Evolutionary conservation across 495 filamentous ascomycete genomes (phyloP).

Genomic region (Aspergillus avenaceus): DNA sequence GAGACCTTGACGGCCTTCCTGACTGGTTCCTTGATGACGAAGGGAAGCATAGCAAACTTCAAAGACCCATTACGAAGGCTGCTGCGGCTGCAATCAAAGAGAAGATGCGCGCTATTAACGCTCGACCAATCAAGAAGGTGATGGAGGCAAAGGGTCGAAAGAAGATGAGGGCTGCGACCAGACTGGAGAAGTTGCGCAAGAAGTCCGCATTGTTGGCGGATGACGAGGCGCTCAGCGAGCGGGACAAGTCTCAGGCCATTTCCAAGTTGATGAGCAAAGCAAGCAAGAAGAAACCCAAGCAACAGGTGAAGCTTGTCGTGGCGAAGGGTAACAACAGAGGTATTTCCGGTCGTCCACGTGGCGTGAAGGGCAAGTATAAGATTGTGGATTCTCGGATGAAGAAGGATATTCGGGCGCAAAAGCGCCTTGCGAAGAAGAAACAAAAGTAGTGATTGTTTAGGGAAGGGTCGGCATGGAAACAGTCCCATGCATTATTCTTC

Average conservation of each 20-base stretch:
- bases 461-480: neutral
- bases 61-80: constrained; percentile 84
- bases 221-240: constrained; percentile 88
- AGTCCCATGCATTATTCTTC: neutral
- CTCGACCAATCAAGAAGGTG: constrained; percentile 98
- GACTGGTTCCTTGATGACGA: constrained; percentile 99
- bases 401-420: constrained; percentile 93
- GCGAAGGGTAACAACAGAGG: constrained; percentile 82
- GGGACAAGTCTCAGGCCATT: constrained; percentile 88
- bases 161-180: constrained; percentile 90
- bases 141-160: constrained; percentile 92
- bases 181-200: constrained; percentile 89
- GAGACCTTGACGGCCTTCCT: constrained; percentile 86
- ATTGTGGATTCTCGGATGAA: constrained; percentile 97
- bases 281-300: constrained; percentile 78
- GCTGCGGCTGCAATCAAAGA: constrained; percentile 93
- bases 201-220: constrained; percentile 84
- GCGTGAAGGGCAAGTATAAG: constrained; percentile 97
- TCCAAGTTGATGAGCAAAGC: constrained; percentile 75
- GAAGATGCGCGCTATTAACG: constrained; percentile 89
- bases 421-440: constrained; percentile 71
- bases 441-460: constrained; percentile 19
- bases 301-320: constrained; percentile 83
- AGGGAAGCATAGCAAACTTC: constrained; percentile 70
- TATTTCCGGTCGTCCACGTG: constrained; percentile 69